phyloP scores from a whole-genome alignment of 2,329 filamentous ascomycete species.

The Parastagonospora nodorum region DNA sequence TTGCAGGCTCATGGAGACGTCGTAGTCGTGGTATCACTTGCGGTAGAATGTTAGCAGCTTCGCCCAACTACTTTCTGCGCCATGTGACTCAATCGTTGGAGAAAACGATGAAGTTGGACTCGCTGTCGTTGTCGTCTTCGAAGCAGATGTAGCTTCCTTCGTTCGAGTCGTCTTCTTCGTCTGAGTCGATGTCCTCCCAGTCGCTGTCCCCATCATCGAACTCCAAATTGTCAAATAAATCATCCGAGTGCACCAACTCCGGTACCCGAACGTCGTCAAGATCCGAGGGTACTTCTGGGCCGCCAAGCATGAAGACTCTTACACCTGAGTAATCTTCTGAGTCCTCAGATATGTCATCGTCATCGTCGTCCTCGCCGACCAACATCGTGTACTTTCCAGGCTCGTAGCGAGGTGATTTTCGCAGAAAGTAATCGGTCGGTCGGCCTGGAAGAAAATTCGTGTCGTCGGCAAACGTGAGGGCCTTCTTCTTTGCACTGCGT shows the following conservation, averaged over 20 bases:
- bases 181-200: constrained; percentile 28
- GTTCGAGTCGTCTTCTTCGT: constrained; percentile 11
- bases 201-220: constrained; percentile 26
- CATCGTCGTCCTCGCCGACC: constrained; percentile 6
- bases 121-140: constrained; percentile 23
- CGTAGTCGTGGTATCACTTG: too few relatives aligned
- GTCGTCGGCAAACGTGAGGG: constrained; percentile 24
- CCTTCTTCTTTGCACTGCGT: constrained; percentile 7
- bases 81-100: constrained; percentile 18
- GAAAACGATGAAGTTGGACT: constrained; percentile 29
- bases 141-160: constrained; percentile 19
- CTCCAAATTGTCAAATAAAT: constrained; percentile 8
- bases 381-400: constrained; percentile 28
- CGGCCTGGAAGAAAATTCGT: constrained; percentile 29
- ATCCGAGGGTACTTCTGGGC: constrained; percentile 1
- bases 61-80: too few relatives aligned
- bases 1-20: too few relatives aligned
- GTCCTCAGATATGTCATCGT: constrained; percentile 22
- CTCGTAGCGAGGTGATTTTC: constrained; percentile 35
- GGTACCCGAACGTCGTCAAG: background rate
- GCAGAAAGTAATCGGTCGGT: constrained; percentile 29
- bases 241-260: constrained; percentile 1
- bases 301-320: constrained; percentile 4
- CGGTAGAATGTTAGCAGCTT: too few relatives aligned
- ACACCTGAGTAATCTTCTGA: constrained; percentile 23